Evolutionary conservation across 768 basidiomycete species (phyloP), one percentile per base, ranked within the genome.

Genomic region (Russula ochroleuca): DNA sequence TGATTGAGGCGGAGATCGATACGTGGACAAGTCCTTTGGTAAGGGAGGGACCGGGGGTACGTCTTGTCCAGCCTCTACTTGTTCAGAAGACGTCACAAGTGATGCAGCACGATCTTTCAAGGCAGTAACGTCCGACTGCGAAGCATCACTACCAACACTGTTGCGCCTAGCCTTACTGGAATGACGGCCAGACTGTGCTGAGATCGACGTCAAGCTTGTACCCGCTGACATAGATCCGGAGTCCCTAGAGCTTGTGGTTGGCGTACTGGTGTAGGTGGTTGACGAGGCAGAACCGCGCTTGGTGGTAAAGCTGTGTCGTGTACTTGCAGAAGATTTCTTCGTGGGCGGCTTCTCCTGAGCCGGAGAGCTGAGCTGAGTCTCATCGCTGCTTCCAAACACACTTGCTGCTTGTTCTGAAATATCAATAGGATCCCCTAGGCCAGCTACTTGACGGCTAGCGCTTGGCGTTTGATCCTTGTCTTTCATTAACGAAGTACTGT

Each of bases 21-120:
- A 90, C 23, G 76, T 84, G n/a, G 87, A 85, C 59, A 94, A 74
- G 70, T 94, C 92, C 77, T 97, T 95, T 48, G 94, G 94, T 31
- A 97, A 77, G 41, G 94, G 94, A 40, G 94, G 94, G 4, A 96
- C 93, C 31, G 94, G 94, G 19, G 94, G 94, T n/a, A 97, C 94
- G 61, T 77, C 70, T 63, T 77, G 76, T 68, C 54, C 59, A 14
- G 84, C 84, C 62, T 90, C 88, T 48, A 76, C 73, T 48, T 75
- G 74, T 65, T 93, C 90, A 54, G 79, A 82, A 67, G 80, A 83
- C 56, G 76, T 75, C 51, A 82, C 83, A 60, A 87, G 78, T 25
- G 79, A 83, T 57, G 84, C 83, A 49, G 80, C 83, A 51, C 89
- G 85, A 70, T 92, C 90, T 67, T 85, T 88, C 65, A 85, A 76